A percentile compares a stretch with the other conserved stretches of the same genome.
Conservation (phyloP, 352 stramenopile genomes). For the Pythium sukuiense region DNA sequence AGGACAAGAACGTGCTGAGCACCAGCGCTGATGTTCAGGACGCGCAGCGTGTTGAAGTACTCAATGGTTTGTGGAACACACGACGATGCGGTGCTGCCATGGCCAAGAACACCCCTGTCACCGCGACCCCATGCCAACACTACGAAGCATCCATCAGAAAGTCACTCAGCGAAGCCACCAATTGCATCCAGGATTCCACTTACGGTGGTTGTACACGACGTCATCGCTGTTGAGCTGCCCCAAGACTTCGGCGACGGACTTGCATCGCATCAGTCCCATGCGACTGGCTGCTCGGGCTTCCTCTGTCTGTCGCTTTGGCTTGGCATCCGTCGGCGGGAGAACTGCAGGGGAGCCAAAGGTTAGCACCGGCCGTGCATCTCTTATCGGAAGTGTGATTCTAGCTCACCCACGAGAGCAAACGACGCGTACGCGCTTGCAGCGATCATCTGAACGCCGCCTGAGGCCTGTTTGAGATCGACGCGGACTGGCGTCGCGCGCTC, state of each 20-base stretch:
- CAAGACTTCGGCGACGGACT: slow-evolving; percentile 27
- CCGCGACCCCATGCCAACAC: slow-evolving; percentile 75
- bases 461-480: slow-evolving; percentile 31
- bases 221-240: slow-evolving; percentile 21
- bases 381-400: not conserved
- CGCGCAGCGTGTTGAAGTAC: slow-evolving; percentile 54
- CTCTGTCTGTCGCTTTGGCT: slow-evolving; percentile 12
- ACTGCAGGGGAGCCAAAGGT: slow-evolving; percentile 10
- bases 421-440: slow-evolving; percentile 65
- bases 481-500: slow-evolving; percentile 29
- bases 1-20: slow-evolving; percentile 67
- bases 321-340: slow-evolving; percentile 21
- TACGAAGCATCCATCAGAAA: slow-evolving; percentile 14
- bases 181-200: not conserved
- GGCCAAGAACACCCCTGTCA: slow-evolving; percentile 56
- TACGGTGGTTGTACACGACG: slow-evolving; percentile 26
- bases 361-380: too few relatives aligned
- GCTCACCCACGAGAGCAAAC: slow-evolving; percentile 63
- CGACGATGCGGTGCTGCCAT: slow-evolving; percentile 46
- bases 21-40: slow-evolving; percentile 55
- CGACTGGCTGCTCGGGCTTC: slow-evolving; percentile 15
- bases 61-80: slow-evolving; percentile 45
- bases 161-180: not conserved
- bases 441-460: slow-evolving; percentile 48
- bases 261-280: slow-evolving; percentile 13